Conservation (phyloP, 139 green algal genomes). For the Chlorella ohadii region DNA sequence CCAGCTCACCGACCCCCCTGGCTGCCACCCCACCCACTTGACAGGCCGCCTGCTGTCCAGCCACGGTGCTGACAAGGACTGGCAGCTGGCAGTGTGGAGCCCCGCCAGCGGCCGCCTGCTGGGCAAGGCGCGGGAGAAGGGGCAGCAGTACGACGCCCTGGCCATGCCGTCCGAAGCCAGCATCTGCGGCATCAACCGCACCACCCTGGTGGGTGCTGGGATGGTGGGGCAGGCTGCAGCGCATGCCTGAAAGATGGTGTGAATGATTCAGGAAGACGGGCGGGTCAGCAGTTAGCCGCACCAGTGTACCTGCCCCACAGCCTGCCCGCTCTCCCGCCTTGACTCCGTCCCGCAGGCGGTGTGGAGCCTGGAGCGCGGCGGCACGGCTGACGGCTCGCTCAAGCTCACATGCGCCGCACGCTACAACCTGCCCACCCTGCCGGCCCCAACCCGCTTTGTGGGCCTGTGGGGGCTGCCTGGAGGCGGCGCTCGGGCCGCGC, state of each 20-base stretch:
- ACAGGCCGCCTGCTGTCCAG: constrained; percentile 23
- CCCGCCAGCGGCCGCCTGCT: background rate
- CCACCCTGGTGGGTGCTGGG: background rate
- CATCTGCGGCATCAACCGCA: background rate
- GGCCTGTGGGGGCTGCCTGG: background rate
- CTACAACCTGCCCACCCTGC: background rate
- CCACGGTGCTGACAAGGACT: constrained; percentile 4
- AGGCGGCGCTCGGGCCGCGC: background rate
- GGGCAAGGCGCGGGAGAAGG: background rate
- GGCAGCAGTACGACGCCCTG: constrained; percentile 9
- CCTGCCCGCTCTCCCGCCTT: background rate
- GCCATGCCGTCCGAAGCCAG: constrained; percentile 4
- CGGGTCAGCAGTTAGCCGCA: background rate
- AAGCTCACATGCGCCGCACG: background rate
- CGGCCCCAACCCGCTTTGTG: background rate
- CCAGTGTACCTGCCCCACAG: too few species aligned
- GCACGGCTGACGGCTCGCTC: background rate
- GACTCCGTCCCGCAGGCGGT: background rate
- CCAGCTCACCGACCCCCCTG: too few species aligned
- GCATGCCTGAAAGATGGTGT: background rate
- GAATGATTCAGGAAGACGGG: background rate
- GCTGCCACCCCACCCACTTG: too few species aligned
- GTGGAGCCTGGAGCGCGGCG: constrained; percentile 3
- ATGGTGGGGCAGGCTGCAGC: background rate
- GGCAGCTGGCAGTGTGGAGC: constrained; percentile 11